These are phyloP conservation scores for Ganoderma meredithae DNA, from an alignment of 1,284 basidiomycete species.

Conservation along the genomic window DNA sequence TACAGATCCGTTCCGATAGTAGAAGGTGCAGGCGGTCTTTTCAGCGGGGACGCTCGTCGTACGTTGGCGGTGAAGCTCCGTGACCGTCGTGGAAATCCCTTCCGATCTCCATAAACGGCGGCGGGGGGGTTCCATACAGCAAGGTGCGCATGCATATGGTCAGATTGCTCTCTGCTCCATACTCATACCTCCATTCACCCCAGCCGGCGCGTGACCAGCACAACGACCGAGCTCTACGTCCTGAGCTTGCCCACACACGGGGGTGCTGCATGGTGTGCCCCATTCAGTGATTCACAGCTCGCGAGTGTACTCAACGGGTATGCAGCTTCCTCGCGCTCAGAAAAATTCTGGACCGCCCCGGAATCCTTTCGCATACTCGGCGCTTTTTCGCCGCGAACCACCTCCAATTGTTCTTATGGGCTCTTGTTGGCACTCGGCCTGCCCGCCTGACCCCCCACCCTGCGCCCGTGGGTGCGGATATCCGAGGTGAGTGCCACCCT, in stretches of 20 bases:
- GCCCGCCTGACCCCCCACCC: conserved; percentile 9
- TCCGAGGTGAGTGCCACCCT: conserved; percentile 8
- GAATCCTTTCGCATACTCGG: conserved; percentile 20
- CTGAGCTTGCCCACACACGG: not conserved
- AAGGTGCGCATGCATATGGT: conserved; percentile 5
- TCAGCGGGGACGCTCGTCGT: conserved; percentile 11
- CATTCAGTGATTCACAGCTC: not conserved
- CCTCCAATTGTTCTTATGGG: conserved; percentile 17
- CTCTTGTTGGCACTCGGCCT: conserved; percentile 19
- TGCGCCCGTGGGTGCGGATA: conserved; percentile 3
- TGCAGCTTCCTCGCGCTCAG: conserved; percentile 16
- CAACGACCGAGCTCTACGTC: conserved; percentile 4
- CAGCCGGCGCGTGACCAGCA: not conserved
- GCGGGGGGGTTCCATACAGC: conserved; percentile 4
- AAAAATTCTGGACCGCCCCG: conserved; percentile 9
- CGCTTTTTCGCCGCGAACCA: conserved; percentile 22
- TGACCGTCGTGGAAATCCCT: conserved; percentile 29
- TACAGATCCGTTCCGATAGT: conserved; percentile 31
- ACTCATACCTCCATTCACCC: conserved; percentile 2
- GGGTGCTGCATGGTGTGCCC: not conserved
- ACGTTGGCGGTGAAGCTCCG: conserved; percentile 17
- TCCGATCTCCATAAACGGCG: not conserved
- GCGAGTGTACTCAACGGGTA: not conserved
- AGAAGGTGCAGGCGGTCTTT: conserved; percentile 14
- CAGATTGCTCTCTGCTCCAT: conserved; percentile 10